Percentiles rank a stretch among this genome's conserved stretches.
These are phyloP conservation scores for Rhodotorula kratochvilovae DNA, from an alignment of 768 basidiomycete genomes.

Conservation along the genomic window DNA sequence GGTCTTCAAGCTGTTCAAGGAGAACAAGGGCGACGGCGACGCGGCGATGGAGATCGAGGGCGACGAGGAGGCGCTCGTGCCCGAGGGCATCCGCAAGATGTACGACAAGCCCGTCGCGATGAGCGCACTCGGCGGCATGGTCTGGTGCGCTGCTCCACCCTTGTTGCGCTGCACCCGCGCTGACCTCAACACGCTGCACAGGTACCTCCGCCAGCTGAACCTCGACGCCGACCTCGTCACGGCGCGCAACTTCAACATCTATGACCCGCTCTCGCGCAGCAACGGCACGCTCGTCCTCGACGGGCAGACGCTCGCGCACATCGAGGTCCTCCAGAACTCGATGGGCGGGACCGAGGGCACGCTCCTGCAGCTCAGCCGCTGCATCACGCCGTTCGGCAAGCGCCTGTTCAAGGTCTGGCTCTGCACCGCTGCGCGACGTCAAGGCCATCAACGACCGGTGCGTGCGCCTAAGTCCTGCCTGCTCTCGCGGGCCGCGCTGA, in stretches of 20 bases:
- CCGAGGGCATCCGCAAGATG: constrained; percentile 72
- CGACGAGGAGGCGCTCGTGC: constrained; percentile 52
- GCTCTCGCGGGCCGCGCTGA: constrained; percentile 2
- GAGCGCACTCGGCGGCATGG: constrained; percentile 82
- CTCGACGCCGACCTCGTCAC: constrained; percentile 91
- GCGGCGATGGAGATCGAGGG: constrained; percentile 46
- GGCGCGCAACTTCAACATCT: constrained; percentile 86
- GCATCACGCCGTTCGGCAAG: constrained; percentile 90
- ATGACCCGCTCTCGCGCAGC: constrained; percentile 66
- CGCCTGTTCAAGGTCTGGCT: constrained; percentile 95
- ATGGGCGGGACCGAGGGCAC: constrained; percentile 92
- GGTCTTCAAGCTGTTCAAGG: constrained; percentile 60
- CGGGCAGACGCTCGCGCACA: constrained; percentile 88
- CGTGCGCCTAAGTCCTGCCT: background rate
- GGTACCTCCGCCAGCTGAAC: constrained; percentile 86
- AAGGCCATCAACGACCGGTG: constrained; percentile 84
- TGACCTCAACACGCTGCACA: constrained; percentile 42
- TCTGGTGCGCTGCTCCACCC: constrained; percentile 59
- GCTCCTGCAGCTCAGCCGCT: constrained; percentile 67
- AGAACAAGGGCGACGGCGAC: constrained; percentile 46
- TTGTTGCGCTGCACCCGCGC: background rate
- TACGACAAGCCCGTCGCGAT: constrained; percentile 63
- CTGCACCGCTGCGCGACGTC: constrained; percentile 78
- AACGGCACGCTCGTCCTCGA: constrained; percentile 76
- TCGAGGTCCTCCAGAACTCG: constrained; percentile 89